These are phyloP conservation scores for Mortierella sp. DNA, from an alignment of 371 early-diverging fungal genomes.

Conservation along the genomic window DNA sequence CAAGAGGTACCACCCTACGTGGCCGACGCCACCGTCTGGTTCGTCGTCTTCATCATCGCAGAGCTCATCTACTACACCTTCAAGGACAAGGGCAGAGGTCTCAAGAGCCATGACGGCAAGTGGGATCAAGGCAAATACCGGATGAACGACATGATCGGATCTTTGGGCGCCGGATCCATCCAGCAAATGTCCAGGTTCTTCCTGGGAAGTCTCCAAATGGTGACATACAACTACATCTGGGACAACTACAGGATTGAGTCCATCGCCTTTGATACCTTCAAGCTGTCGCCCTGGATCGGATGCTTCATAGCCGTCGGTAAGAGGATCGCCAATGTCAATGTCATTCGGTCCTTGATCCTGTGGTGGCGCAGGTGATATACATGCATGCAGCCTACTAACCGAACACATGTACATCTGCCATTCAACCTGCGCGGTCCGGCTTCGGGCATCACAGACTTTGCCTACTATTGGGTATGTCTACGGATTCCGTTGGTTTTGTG, in stretches of 20 bases:
- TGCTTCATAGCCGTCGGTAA: slow-evolving; percentile 60
- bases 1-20: slow-evolving; percentile 65
- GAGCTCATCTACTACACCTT: slow-evolving; percentile 54
- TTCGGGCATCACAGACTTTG: slow-evolving; percentile 45
- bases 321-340: background rate
- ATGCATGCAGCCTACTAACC: background rate
- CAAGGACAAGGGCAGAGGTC: slow-evolving; percentile 51
- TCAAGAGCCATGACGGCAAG: slow-evolving; percentile 48
- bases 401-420: background rate
- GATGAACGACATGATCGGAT: slow-evolving; percentile 64
- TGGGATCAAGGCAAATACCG: slow-evolving; percentile 59
- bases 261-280: slow-evolving; percentile 54
- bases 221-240: slow-evolving; percentile 61
- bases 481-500: background rate
- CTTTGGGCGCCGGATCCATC: slow-evolving; percentile 59
- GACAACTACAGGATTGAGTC: slow-evolving; percentile 55
- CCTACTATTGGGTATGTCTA: slow-evolving; percentile 58
- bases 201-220: slow-evolving; percentile 55
- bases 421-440: too few species aligned
- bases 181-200: slow-evolving; percentile 65
- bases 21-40: slow-evolving; percentile 61
- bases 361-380: too few species aligned
- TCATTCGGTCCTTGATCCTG: too few species aligned
- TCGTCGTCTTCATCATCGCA: slow-evolving; percentile 58
- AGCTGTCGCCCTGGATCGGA: slow-evolving; percentile 58